A percentile compares a stretch with the other conserved stretches of the same genome.
phyloP scores from a whole-genome alignment of 306 rosid genomes.

The Rosa rugosa region DNA sequence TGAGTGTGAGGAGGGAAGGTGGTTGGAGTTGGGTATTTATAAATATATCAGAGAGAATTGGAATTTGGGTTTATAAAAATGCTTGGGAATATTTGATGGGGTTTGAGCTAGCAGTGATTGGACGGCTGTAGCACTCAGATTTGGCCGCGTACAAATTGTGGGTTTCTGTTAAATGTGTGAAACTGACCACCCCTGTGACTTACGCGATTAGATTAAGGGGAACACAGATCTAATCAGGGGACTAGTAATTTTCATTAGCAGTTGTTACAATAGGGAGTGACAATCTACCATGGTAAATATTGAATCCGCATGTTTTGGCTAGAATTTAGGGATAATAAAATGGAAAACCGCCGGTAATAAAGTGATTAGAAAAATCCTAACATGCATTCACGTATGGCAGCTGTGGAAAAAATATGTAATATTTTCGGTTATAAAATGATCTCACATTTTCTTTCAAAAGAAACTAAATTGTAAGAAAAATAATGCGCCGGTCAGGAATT shows the following conservation, averaged over 20 bases:
- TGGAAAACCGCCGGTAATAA: not conserved
- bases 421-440: no score
- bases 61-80: not conserved
- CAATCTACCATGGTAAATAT: not conserved
- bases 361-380: not conserved
- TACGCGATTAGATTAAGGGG: no score
- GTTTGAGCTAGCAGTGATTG: not conserved
- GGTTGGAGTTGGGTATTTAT: conserved; percentile 16
- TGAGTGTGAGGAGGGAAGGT: conserved; percentile 19
- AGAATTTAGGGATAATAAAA: not conserved
- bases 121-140: not conserved
- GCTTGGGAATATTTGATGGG: conserved; percentile 6
- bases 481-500: not conserved
- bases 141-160: not conserved
- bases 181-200: not conserved
- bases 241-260: not conserved
- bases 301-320: not conserved
- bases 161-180: not conserved
- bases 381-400: not conserved
- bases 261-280: not conserved
- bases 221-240: not conserved
- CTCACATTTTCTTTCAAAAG: not conserved
- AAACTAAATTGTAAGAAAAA: no score
- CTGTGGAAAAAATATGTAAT: no score
- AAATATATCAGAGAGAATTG: conserved; percentile 11